Conservation (phyloP, 768 basidiomycete genomes). For the Punctularia strigosozonata region DNA sequence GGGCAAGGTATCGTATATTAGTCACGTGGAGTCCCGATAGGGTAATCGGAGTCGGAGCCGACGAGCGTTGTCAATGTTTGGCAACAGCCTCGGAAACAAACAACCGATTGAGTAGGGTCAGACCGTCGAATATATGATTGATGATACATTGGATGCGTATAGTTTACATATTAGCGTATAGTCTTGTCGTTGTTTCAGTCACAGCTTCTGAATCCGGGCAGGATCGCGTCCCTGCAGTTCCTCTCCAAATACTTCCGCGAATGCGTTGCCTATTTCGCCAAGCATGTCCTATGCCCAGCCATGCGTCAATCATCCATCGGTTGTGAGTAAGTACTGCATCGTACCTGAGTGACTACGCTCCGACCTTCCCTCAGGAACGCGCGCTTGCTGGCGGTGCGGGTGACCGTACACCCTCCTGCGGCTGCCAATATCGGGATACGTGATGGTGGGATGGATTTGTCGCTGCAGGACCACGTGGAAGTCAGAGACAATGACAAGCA, state of each 20-base stretch:
- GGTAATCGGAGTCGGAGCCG: too few relatives aligned
- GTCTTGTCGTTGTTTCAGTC: too few relatives aligned
- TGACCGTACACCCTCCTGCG: constrained; percentile 79
- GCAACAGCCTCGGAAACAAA: too few relatives aligned
- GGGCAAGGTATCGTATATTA: too few relatives aligned
- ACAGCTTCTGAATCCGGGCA: too few relatives aligned
- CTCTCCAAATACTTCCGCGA: constrained; percentile 59
- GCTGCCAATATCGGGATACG: constrained; percentile 78
- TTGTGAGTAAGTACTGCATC: neutral
- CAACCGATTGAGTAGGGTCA: too few relatives aligned
- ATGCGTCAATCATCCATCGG: neutral
- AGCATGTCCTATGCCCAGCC: constrained; percentile 25
- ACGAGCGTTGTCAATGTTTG: too few relatives aligned
- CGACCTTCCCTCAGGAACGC: constrained; percentile 77
- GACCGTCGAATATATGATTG: too few relatives aligned
- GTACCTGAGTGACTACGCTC: constrained; percentile 48
- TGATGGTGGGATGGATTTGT: constrained; percentile 41
- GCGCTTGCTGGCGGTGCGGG: constrained; percentile 66
- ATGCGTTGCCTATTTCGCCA: constrained; percentile 46
- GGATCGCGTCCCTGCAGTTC: constrained; percentile 28
- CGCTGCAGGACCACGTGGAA: constrained; percentile 22
- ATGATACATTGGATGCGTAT: too few relatives aligned
- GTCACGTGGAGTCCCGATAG: too few relatives aligned
- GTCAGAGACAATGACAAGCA: neutral
- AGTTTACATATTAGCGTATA: too few relatives aligned